Percentiles rank a stretch among this genome's conserved stretches.
Evolutionary conservation across 2,329 filamentous ascomycete genomes (phyloP).

Genomic region (Cladosporium halotolerans): DNA sequence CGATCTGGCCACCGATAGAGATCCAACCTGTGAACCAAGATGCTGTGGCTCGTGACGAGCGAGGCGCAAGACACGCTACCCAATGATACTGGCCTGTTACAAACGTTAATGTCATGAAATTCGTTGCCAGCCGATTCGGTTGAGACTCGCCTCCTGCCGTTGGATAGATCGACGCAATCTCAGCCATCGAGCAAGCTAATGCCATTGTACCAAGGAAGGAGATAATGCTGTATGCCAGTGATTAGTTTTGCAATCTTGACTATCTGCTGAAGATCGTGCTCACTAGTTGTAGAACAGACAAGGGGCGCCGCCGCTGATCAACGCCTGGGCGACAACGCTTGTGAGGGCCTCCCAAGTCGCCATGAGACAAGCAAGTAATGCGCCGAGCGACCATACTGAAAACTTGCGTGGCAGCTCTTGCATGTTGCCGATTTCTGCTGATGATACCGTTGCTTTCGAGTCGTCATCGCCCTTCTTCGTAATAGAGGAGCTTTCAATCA

Average conservation of each 20-base stretch:
- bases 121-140: background rate
- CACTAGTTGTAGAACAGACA: slow-evolving; percentile 44
- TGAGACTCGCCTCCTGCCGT: slow-evolving; percentile 23
- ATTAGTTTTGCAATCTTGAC: background rate
- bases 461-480: too few species aligned
- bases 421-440: slow-evolving; percentile 14
- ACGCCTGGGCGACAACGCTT: slow-evolving; percentile 40
- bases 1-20: slow-evolving; percentile 17
- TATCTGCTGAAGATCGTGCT: slow-evolving; percentile 5
- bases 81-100: slow-evolving; percentile 41
- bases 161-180: slow-evolving; percentile 36
- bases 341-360: slow-evolving; percentile 48
- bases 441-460: too few species aligned
- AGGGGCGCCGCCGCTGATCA: slow-evolving; percentile 42
- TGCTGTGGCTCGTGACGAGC: slow-evolving; percentile 30
- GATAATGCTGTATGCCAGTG: slow-evolving; percentile 31
- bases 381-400: slow-evolving; percentile 37
- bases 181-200: slow-evolving; percentile 36
- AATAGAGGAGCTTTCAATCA: too few species aligned
- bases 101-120: too few species aligned
- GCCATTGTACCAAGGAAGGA: slow-evolving; percentile 37
- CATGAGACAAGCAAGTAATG: slow-evolving; percentile 45
- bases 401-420: slow-evolving; percentile 24
- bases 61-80: slow-evolving; percentile 37
- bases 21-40: slow-evolving; percentile 33